phyloP scores from a whole-genome alignment of 2,329 filamentous ascomycete species.

The Fusarium palustre region DNA sequence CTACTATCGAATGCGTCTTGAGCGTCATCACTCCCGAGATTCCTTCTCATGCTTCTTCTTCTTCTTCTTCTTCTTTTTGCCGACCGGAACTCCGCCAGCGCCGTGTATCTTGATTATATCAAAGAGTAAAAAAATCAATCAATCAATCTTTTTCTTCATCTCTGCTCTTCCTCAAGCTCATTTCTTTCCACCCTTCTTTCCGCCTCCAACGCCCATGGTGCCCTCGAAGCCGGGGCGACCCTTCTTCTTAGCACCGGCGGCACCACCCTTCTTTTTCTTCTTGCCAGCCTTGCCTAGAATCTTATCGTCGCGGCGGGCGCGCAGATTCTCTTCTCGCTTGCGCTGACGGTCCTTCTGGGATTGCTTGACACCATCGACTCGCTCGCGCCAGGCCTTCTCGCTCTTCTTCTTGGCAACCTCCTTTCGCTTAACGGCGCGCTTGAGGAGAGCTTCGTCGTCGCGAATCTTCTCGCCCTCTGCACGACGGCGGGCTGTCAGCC shows the following conservation, averaged over 20 bases:
- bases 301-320: conserved; percentile 81
- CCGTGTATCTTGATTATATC: conserved; percentile 40
- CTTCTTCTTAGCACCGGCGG: conserved; percentile 56
- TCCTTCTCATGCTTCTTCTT: conserved; percentile 19
- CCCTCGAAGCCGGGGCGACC: conserved; percentile 77
- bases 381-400: conserved; percentile 85
- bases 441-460: conserved; percentile 87
- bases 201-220: conserved; percentile 67
- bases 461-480: conserved; percentile 90
- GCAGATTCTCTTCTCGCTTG: conserved; percentile 84
- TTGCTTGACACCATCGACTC: conserved; percentile 77
- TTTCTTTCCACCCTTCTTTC: conserved; percentile 64
- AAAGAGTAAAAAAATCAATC: conserved; percentile 21
- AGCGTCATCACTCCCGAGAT: conserved; percentile 14
- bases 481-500: conserved; percentile 89
- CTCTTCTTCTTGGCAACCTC: conserved; percentile 91
- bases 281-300: conserved; percentile 67
- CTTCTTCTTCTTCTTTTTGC: conserved; percentile 35
- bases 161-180: conserved; percentile 42
- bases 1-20: conserved; percentile 14
- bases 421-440: conserved; percentile 95
- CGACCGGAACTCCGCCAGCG: conserved; percentile 44
- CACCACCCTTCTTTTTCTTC: conserved; percentile 61
- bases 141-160: conserved; percentile 26
- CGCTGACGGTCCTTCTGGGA: conserved; percentile 82